phyloP scores from a whole-genome alignment of 2,329 filamentous ascomycete species.

The Colletotrichum caudatum region DNA sequence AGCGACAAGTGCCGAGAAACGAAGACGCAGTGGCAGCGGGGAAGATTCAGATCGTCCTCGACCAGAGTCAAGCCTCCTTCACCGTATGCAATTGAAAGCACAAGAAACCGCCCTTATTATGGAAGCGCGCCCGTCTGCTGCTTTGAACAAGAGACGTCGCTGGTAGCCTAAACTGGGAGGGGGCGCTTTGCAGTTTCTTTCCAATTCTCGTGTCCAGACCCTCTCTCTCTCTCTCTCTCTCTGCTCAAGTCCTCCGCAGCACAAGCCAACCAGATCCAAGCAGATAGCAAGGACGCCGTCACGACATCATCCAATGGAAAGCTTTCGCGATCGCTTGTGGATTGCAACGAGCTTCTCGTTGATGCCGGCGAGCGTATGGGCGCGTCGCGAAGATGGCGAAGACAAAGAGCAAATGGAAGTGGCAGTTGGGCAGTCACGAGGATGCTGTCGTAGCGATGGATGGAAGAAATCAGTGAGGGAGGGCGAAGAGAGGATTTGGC shows the following conservation, averaged over 20 bases:
- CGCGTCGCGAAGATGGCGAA: slow-evolving; percentile 26
- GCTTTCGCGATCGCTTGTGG: slow-evolving; percentile 29
- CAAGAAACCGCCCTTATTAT: slow-evolving; percentile 41
- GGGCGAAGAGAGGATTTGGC: slow-evolving; percentile 1
- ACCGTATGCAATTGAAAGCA: slow-evolving; percentile 37
- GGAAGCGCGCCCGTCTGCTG: slow-evolving; percentile 22
- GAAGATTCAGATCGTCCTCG: slow-evolving; percentile 29
- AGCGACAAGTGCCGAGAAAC: slow-evolving; percentile 27
- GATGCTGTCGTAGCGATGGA: slow-evolving; percentile 13
- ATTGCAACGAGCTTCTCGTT: slow-evolving; percentile 21
- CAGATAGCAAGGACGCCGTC: slow-evolving; percentile 33
- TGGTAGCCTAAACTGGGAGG: slow-evolving; percentile 38
- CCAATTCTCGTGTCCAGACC: slow-evolving; percentile 38
- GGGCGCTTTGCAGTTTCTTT: slow-evolving; percentile 39
- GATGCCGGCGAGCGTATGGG: slow-evolving; percentile 24
- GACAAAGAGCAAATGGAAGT: slow-evolving; percentile 21
- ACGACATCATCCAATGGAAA: slow-evolving; percentile 35
- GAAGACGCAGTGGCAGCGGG: slow-evolving; percentile 22
- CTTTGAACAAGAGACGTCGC: slow-evolving; percentile 33
- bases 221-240: slow-evolving; percentile 41
- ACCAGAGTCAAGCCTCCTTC: slow-evolving; percentile 24
- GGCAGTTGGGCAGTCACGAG: slow-evolving; percentile 31
- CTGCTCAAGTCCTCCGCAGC: slow-evolving; percentile 36
- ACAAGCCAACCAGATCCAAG: slow-evolving; percentile 41
- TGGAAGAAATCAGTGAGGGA: slow-evolving; percentile 12